Percentiles rank a stretch among this genome's conserved stretches.
Evolutionary conservation across 306 rosid species (phyloP).

Genomic region (Cicer chorassanicum): DNA sequence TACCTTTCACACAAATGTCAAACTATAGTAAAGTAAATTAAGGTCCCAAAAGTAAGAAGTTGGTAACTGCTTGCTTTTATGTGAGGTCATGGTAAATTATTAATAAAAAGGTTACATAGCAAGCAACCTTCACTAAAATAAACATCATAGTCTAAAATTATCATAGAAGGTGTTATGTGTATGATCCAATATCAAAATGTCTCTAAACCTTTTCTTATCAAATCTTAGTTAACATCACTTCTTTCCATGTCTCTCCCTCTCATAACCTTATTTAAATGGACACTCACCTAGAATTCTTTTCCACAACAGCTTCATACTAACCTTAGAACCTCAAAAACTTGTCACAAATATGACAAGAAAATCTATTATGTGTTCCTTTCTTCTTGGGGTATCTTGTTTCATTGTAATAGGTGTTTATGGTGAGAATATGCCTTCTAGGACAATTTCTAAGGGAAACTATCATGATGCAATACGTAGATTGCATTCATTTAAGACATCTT

Average conservation of each 20-base stretch:
- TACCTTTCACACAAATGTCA: conserved; percentile 49
- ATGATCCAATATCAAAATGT: conserved; percentile 55
- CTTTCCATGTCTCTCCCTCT: conserved; percentile 54
- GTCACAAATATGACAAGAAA: conserved; percentile 43
- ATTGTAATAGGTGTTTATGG: conserved; percentile 39
- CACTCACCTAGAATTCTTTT: conserved; percentile 43
- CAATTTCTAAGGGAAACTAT: conserved; percentile 28
- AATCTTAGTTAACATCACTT: conserved; percentile 56
- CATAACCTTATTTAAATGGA: conserved; percentile 30
- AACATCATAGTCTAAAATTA: conserved; percentile 35
- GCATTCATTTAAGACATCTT: conserved; percentile 54
- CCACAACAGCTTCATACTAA: conserved; percentile 42
- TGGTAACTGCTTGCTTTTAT: conserved; percentile 58
- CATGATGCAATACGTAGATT: conserved; percentile 46
- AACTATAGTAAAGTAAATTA: conserved; percentile 33
- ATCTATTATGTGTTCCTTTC: conserved; percentile 27
- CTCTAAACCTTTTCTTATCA: conserved; percentile 45
- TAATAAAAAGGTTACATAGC: not conserved
- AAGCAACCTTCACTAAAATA: conserved; percentile 15
- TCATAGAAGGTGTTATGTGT: conserved; percentile 49
- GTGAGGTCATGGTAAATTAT: conserved; percentile 20
- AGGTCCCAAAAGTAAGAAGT: conserved; percentile 56
- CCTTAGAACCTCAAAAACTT: conserved; percentile 21
- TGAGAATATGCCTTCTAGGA: conserved; percentile 36
- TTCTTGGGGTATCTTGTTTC: conserved; percentile 45